These are phyloP conservation scores for Paracoccidioides lutzii DNA, from an alignment of 2,329 filamentous ascomycete genomes.

Conservation along the genomic window DNA sequence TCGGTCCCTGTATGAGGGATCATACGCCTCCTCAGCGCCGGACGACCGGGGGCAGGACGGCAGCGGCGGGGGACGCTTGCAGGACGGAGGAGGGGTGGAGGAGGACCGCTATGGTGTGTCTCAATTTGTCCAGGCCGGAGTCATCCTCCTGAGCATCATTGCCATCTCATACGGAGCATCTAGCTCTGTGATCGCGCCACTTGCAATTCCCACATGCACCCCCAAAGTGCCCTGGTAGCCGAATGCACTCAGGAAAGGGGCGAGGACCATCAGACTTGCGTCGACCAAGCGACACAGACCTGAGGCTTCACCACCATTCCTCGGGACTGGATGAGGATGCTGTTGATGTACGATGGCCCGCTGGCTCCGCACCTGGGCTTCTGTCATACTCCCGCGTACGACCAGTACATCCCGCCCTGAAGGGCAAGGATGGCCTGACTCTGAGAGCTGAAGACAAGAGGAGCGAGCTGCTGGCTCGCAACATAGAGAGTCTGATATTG, in stretches of 20 bases:
- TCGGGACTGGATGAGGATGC: conserved; percentile 1
- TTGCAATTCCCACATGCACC: conserved; percentile 6
- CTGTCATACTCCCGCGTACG: background rate
- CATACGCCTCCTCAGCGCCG: no score
- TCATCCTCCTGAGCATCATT: background rate
- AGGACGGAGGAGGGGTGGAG: no score
- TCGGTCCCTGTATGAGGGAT: no score
- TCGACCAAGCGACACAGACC: background rate
- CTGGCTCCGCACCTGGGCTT: conserved; percentile 1
- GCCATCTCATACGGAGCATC: conserved; percentile 3
- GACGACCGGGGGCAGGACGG: no score
- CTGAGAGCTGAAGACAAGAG: background rate
- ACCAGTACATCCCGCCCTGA: background rate
- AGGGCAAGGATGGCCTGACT: conserved; percentile 2
- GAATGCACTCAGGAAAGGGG: conserved; percentile 3
- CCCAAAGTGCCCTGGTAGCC: conserved; percentile 3
- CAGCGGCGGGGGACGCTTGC: no score
- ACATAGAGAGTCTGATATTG: background rate
- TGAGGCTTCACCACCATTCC: background rate
- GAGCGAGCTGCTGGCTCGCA: conserved; percentile 1
- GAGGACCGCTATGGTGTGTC: no score
- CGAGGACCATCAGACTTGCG: background rate
- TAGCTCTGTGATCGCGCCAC: conserved; percentile 1
- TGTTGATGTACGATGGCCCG: conserved; percentile 1
- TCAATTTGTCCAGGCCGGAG: background rate